phyloP scores from a whole-genome alignment of 1,284 basidiomycete genomes.

The Rhizoctonia solani region DNA sequence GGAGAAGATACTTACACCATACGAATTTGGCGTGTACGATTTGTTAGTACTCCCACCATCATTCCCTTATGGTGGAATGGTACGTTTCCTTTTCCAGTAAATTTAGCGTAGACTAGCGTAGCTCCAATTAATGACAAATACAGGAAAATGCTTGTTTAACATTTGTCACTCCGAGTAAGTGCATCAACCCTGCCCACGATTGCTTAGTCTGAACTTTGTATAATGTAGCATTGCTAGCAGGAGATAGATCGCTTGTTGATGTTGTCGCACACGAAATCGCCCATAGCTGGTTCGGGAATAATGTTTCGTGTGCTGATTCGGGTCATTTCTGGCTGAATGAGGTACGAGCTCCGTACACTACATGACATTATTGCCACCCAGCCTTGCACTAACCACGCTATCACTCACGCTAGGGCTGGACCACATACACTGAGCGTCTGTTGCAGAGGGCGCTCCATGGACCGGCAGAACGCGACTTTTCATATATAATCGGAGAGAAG shows the following conservation, averaged over 20 bases:
- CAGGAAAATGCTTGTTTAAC: slow-evolving; percentile 83
- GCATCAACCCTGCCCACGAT: not conserved
- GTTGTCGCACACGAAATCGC: slow-evolving; percentile 69
- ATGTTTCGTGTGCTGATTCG: slow-evolving; percentile 43
- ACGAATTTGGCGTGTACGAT: slow-evolving; percentile 90
- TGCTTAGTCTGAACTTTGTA: slow-evolving; percentile 3
- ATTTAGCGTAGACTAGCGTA: slow-evolving; percentile 44
- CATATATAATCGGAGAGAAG: slow-evolving; percentile 76
- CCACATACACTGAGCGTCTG: slow-evolving; percentile 90
- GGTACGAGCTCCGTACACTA: slow-evolving; percentile 40
- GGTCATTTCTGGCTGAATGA: slow-evolving; percentile 91
- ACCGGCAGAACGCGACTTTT: slow-evolving; percentile 80
- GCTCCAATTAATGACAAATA: slow-evolving; percentile 9
- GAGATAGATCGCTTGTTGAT: slow-evolving; percentile 84
- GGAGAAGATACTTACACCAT: slow-evolving; percentile 73
- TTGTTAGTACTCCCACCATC: slow-evolving; percentile 90
- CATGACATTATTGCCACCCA: not conserved
- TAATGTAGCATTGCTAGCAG: slow-evolving; percentile 68
- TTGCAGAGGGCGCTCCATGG: slow-evolving; percentile 76
- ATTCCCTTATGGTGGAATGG: slow-evolving; percentile 93
- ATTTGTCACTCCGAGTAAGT: slow-evolving; percentile 83
- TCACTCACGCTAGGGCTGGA: slow-evolving; percentile 63
- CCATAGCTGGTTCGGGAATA: slow-evolving; percentile 43
- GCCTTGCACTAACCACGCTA: not conserved
- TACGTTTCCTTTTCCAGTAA: slow-evolving; percentile 44